These are phyloP conservation scores for Beauveria sp. DNA, from an alignment of 2,329 filamentous ascomycete genomes.

Conservation along the genomic window DNA sequence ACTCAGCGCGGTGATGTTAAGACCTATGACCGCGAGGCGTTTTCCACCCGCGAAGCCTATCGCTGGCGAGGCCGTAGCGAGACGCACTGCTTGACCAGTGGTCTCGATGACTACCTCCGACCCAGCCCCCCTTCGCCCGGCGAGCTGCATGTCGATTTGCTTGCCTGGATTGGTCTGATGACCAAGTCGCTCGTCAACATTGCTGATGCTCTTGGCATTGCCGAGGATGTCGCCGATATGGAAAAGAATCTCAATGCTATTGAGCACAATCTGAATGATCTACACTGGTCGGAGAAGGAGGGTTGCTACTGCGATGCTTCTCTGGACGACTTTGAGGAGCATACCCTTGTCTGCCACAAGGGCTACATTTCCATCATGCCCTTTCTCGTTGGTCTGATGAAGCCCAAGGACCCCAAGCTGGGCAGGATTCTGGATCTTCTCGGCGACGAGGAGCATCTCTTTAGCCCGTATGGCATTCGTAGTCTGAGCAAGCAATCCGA, in stretches of 20 bases:
- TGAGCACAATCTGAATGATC: slow-evolving; percentile 75
- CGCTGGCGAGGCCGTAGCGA: slow-evolving; percentile 88
- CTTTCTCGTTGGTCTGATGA: slow-evolving; percentile 76
- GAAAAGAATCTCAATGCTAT: slow-evolving; percentile 68
- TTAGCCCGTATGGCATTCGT: slow-evolving; percentile 80
- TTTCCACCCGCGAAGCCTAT: slow-evolving; percentile 85
- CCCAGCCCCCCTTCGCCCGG: slow-evolving; percentile 89
- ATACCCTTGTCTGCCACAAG: slow-evolving; percentile 84
- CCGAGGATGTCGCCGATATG: slow-evolving; percentile 70
- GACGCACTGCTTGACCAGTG: slow-evolving; percentile 82
- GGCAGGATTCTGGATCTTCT: slow-evolving; percentile 71
- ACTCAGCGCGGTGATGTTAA: slow-evolving; percentile 88
- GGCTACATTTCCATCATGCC: slow-evolving; percentile 93
- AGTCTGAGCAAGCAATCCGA: slow-evolving; percentile 78
- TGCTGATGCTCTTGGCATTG: slow-evolving; percentile 63
- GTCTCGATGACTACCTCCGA: slow-evolving; percentile 92
- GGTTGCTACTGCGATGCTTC: slow-evolving; percentile 91
- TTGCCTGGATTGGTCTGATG: slow-evolving; percentile 98
- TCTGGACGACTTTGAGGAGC: slow-evolving; percentile 91
- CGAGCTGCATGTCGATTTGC: slow-evolving; percentile 89
- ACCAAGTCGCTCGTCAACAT: slow-evolving; percentile 76
- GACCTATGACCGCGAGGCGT: slow-evolving; percentile 82
- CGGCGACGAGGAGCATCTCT: slow-evolving; percentile 75
- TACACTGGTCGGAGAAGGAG: slow-evolving; percentile 81
- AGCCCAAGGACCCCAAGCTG: slow-evolving; percentile 64